Evolutionary conservation across 305 asterid genomes (phyloP).

Genomic region (Fraxinus albicans): DNA sequence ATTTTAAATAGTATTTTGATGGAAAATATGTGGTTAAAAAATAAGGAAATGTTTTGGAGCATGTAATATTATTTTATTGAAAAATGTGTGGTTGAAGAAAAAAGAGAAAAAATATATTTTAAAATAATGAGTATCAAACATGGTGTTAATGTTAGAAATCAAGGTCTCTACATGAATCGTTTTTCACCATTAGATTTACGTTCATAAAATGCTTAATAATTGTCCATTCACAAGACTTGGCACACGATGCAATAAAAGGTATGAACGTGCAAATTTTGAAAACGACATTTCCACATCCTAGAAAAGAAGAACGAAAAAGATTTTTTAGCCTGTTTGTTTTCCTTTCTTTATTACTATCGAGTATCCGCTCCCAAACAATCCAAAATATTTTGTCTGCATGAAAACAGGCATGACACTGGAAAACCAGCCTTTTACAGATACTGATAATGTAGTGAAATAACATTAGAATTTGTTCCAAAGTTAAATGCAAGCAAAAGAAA

Average conservation of each 20-base stretch:
- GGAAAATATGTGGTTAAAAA: too few species aligned
- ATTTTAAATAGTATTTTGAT: too few species aligned
- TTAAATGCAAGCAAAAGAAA: constrained; percentile 39
- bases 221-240: background rate
- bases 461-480: constrained; percentile 72
- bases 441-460: constrained; percentile 44
- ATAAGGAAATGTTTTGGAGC: too few species aligned
- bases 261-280: background rate
- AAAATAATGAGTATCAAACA: too few species aligned
- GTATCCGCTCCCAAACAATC: constrained; percentile 25
- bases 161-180: background rate
- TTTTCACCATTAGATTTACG: background rate
- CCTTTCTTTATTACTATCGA: background rate
- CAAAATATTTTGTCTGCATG: constrained; percentile 33
- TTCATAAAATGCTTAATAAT: background rate
- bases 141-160: background rate
- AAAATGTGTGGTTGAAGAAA: too few species aligned
- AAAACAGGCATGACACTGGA: constrained; percentile 32
- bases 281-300: constrained; percentile 9
- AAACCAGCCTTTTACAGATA: constrained; percentile 44
- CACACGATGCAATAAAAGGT: background rate
- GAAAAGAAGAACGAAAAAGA: constrained; percentile 1
- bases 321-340: background rate
- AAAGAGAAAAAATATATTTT: too few species aligned
- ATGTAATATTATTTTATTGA: too few species aligned